Base-by-base conservation (phyloP, 192 early-diverging fungal species). In the Jimgerdemannia flammicorona region DNA sequence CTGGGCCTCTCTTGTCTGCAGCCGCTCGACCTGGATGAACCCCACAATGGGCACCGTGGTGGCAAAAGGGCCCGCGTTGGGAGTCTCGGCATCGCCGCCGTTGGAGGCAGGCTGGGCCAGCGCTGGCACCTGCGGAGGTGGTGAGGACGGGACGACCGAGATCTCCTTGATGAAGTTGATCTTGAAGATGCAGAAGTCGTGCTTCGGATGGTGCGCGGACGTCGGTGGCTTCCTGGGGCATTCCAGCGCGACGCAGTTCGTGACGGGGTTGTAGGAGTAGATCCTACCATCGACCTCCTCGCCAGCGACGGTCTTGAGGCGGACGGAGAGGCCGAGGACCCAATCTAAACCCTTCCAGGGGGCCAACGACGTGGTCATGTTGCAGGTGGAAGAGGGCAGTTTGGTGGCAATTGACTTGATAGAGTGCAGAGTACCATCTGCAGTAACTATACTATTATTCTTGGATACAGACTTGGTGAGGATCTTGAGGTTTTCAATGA, bases 151-250 rank as follows among this genome's bases (percentile, higher is more conserved):
- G 29, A 29, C 69, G 42, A 75, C 69, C 8, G 78, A 43, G 10
- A 88, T 78, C 8, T 91, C 90, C 69, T 91, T 91, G 67, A 91
- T 83, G 43, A 83, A 82, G 44, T 82, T 84, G 66, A 89, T 84
- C 74, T 91, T 91, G 44, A 91, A 72, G 42, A 91, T 87, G 41
- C 84, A 80, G 71, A 90, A 89, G 70, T 83, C 81, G 68, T 75
- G 76, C 72, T 88, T 88, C 14, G 66, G 76, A 43, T 75, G 64
- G 66, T 66, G 39, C 18, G 69, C 75, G 59, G 59, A 40, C 19
- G 72, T 44, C 9, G 18, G 69, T 4, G 77, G 44, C 49, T 67
- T 59, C 49, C 41, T 41, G 29, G 75, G 64, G 59, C 75, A 70
- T 68, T 76, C 83, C 81, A 91, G 83, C 69, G 85, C 90, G 79